Conservation (phyloP, 495 filamentous ascomycete species). For the Lasiosphaeris hirsuta region DNA sequence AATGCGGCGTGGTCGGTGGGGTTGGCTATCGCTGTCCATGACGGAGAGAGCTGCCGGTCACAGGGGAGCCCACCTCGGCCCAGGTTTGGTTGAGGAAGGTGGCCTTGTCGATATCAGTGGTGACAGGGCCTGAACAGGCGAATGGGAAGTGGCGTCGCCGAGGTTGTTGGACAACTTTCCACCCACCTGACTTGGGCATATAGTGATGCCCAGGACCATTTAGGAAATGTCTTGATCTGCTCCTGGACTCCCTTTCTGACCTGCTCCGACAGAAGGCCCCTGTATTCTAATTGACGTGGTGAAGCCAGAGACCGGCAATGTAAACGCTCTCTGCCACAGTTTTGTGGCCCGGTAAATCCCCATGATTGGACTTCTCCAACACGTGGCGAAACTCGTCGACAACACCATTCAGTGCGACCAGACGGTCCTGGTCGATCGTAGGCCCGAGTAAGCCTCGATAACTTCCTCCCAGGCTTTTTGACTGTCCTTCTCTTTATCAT, state of each 20-base stretch:
- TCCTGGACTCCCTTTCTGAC: not conserved
- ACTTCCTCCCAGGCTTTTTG: not conserved
- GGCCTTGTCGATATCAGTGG: too few relatives aligned
- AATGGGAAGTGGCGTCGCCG: not conserved
- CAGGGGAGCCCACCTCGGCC: not conserved
- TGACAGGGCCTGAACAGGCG: too few relatives aligned
- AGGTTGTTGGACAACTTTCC: not conserved
- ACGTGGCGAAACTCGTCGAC: conserved; percentile 11
- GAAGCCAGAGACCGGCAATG: conserved; percentile 8
- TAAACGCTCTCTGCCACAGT: not conserved
- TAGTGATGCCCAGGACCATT: conserved; percentile 17
- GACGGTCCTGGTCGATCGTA: conserved; percentile 13
- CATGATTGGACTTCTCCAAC: not conserved
- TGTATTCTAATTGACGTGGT: not conserved
- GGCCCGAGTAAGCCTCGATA: conserved; percentile 7
- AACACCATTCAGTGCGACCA: conserved; percentile 12
- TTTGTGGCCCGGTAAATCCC: not conserved
- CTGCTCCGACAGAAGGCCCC: conserved; percentile 10
- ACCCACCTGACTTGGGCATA: conserved; percentile 4
- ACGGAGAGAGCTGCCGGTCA: too few relatives aligned
- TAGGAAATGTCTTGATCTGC: conserved; percentile 3
- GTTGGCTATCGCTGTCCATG: not conserved
- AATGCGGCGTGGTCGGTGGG: conserved; percentile 1
- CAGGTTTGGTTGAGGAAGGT: not conserved
- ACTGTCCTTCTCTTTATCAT: not conserved